Conservation (phyloP, 805 yeast genomes). For the Kazachstania bromeliacearum region DNA sequence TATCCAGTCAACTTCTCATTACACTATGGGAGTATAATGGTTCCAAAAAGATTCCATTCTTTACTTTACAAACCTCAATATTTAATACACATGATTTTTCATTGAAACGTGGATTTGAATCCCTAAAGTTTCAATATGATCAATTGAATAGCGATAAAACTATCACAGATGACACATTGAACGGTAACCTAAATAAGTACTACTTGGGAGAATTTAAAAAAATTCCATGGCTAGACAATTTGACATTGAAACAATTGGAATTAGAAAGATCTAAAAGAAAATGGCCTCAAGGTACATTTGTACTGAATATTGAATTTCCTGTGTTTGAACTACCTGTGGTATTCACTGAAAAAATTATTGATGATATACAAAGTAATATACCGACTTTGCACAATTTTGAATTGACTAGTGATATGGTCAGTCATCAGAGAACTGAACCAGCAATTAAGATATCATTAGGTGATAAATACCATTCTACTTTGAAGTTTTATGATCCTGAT, state of each 20-base stretch:
- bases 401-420: conserved; percentile 25
- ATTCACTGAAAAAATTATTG: conserved; percentile 47
- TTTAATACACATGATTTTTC: conserved; percentile 50
- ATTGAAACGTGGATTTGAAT: conserved; percentile 64
- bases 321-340: conserved; percentile 67
- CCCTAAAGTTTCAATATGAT: conserved; percentile 33
- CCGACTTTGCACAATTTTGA: conserved; percentile 38
- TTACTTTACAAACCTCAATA: conserved; percentile 47
- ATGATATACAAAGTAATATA: conserved; percentile 21
- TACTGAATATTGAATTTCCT: conserved; percentile 45
- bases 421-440: conserved; percentile 23
- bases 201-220: conserved; percentile 57
- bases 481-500: conserved; percentile 59
- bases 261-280: conserved; percentile 13
- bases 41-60: conserved; percentile 45
- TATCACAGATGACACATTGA: conserved; percentile 31
- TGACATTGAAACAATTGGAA: conserved; percentile 46
- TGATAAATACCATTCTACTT: conserved; percentile 24
- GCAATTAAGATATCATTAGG: conserved; percentile 24
- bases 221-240: conserved; percentile 65
- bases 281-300: conserved; percentile 24
- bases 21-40: conserved; percentile 61
- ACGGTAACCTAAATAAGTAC: conserved; percentile 46
- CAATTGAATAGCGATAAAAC: conserved; percentile 23
- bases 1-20: conserved; percentile 50